These are phyloP conservation scores for Ogataea naganishii DNA, from an alignment of 805 yeast genomes.

Conservation along the genomic window DNA sequence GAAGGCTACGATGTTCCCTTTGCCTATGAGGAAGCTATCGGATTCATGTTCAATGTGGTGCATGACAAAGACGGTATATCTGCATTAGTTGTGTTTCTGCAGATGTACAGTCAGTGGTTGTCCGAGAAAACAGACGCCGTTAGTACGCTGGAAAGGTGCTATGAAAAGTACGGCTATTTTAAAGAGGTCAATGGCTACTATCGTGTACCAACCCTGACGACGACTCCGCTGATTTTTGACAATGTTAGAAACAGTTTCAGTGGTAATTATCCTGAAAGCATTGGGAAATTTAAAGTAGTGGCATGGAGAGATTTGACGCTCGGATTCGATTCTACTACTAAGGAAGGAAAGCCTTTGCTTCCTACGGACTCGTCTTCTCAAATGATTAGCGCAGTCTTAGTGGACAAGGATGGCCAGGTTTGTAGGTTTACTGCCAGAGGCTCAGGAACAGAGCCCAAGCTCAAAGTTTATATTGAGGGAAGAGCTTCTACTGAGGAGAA, in stretches of 20 bases:
- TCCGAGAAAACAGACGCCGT: constrained; percentile 29
- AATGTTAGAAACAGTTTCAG: constrained; percentile 23
- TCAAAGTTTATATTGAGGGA: constrained; percentile 88
- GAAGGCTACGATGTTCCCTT: constrained; percentile 71
- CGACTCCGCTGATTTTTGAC: constrained; percentile 48
- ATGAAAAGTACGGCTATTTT: constrained; percentile 63
- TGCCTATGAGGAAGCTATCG: constrained; percentile 94
- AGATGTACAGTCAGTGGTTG: constrained; percentile 50
- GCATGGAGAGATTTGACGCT: constrained; percentile 78
- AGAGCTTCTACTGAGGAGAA: constrained; percentile 33
- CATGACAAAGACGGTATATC: constrained; percentile 92
- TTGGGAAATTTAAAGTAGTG: constrained; percentile 52
- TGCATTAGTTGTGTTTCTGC: constrained; percentile 70
- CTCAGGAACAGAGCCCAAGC: constrained; percentile 93
- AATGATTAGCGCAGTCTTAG: constrained; percentile 70
- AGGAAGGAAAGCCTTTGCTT: constrained; percentile 46
- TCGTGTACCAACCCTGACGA: constrained; percentile 42
- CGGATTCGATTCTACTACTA: constrained; percentile 70
- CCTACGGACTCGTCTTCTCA: constrained; percentile 72
- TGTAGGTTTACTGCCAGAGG: constrained; percentile 84
- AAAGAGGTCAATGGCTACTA: constrained; percentile 87
- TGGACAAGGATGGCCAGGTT: constrained; percentile 16
- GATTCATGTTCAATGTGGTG: constrained; percentile 78
- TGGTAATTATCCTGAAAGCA: constrained; percentile 30
- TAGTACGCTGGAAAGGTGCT: constrained; percentile 50